These are phyloP conservation scores for Diplodia scrobiculata DNA, from an alignment of 2,329 filamentous ascomycete genomes.

Conservation along the genomic window DNA sequence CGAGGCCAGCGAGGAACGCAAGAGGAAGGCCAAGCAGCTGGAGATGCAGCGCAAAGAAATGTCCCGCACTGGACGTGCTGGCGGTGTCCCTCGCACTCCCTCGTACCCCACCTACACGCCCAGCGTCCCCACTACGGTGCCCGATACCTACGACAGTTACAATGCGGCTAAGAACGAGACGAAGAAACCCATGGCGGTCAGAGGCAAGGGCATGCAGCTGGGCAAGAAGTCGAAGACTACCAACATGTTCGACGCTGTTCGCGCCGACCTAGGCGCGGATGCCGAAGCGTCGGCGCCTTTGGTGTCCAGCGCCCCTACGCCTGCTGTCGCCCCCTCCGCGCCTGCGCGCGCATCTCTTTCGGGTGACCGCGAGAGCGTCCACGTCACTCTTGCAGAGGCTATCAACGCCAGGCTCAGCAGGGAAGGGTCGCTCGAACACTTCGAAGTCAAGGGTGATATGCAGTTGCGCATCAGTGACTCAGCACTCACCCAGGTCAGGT, in stretches of 20 bases:
- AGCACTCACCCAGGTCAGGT: conserved; percentile 86
- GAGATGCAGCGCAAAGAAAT: conserved; percentile 99
- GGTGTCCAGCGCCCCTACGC: conserved; percentile 60
- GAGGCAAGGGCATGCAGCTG: conserved; percentile 98
- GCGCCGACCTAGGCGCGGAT: conserved; percentile 85
- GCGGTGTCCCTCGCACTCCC: conserved; percentile 68
- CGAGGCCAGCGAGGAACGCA: conserved; percentile 96
- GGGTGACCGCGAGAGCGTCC: conserved; percentile 78
- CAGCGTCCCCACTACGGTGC: conserved; percentile 69
- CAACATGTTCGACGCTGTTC: conserved; percentile 95
- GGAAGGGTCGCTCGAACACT: conserved; percentile 82
- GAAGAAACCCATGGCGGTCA: conserved; percentile 67
- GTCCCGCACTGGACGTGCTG: conserved; percentile 68
- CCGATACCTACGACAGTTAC: conserved; percentile 88
- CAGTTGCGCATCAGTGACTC: conserved; percentile 88
- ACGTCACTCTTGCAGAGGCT: conserved; percentile 84
- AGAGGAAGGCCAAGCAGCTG: conserved; percentile 96
- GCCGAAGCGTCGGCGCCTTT: conserved; percentile 73
- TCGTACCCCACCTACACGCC: conserved; percentile 88
- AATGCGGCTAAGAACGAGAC: conserved; percentile 97
- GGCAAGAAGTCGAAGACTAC: conserved; percentile 98
- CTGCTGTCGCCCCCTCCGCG: conserved; percentile 54
- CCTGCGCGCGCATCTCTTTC: conserved; percentile 64
- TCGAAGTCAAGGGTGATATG: conserved; percentile 89
- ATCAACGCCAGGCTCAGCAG: conserved; percentile 86